Base-by-base conservation (phyloP, 2,329 filamentous ascomycete species). In the Fusarium papillatum region DNA sequence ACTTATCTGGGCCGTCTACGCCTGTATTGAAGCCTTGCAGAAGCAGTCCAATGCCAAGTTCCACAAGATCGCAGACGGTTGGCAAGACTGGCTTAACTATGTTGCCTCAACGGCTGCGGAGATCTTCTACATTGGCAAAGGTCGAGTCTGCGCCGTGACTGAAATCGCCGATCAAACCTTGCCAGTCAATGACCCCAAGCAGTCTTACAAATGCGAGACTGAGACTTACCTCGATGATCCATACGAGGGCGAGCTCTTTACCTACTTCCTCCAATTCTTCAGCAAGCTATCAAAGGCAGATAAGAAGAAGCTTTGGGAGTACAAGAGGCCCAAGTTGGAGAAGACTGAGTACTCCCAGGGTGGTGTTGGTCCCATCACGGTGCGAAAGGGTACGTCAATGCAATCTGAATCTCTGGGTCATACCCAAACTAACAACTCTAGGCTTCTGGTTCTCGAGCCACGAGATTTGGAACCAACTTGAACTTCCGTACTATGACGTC, bases 171-270 rank as follows among this genome's bases (percentile, higher is more conserved):
- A 86, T 60, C 84, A 86, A 74, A 75, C 75, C 3, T 77, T 84
- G 2, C 74, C 80, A 0, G 78, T 84, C 73, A 57, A 75, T 0
- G 66, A 82, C 26, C 53, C 79, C 2, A 64, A 76, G 22, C 81
- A 83, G 64, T 72, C 74, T 1, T 86, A 86, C 73, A 71, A 76
- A 39, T 86, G 85, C 67, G 84, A 86, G 70, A 80, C 78, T 39
- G 75, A 68, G 7, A 76, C 74, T 1, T 78, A 79, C 22, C 79
- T 87, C 4, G 82, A 87, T 53, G 85, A 86, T 63, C 85, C 85
- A 2, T 86, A 85, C 55, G 85, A 87, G 69, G 85, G 85, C 53
- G 85, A 87, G 71, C 80, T 86, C 1, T 82, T 87, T 41, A 83
- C 84, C 0, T 86, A 82, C 50, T 86, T 84, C 67, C 74, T 87